Evolutionary conservation across 1,139 yeast species (phyloP).

Genomic region (Sugiyamaella novakii): DNA sequence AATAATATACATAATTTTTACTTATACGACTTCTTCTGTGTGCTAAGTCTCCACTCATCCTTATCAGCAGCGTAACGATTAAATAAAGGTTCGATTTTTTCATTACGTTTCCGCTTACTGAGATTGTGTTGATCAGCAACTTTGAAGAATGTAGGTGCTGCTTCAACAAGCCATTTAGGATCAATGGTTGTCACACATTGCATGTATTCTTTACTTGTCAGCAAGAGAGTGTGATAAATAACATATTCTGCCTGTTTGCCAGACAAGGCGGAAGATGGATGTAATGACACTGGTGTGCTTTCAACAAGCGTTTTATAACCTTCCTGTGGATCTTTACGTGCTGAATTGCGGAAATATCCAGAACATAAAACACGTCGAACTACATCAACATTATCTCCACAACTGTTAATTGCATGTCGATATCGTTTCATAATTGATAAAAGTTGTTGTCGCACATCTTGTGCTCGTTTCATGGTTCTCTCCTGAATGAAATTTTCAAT

Average conservation of each 20-base stretch:
- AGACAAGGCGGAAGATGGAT: conserved; percentile 83
- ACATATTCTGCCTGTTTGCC: conserved; percentile 78
- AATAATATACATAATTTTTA: not conserved
- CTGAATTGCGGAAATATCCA: conserved; percentile 85
- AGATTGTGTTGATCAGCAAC: conserved; percentile 50
- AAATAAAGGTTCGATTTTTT: conserved; percentile 64
- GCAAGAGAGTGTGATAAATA: conserved; percentile 76
- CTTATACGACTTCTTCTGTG: conserved; percentile 38
- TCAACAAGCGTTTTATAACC: conserved; percentile 80
- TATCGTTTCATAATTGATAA: conserved; percentile 61
- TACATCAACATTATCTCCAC: conserved; percentile 57
- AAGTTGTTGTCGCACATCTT: conserved; percentile 77
- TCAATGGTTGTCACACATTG: conserved; percentile 81
- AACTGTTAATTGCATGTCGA: conserved; percentile 54
- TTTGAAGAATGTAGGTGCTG: conserved; percentile 86
- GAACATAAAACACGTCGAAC: conserved; percentile 77
- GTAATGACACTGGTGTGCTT: conserved; percentile 76
- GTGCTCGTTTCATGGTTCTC: conserved; percentile 72
- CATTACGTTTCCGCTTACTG: conserved; percentile 48
- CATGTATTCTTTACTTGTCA: conserved; percentile 90
- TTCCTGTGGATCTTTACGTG: conserved; percentile 74
- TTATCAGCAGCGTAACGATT: conserved; percentile 57
- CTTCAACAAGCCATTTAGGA: conserved; percentile 80
- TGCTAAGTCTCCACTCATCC: conserved; percentile 57
- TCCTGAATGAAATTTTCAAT: conserved; percentile 79